A percentile compares a stretch with the other conserved stretches of the same genome.
These are phyloP conservation scores for Naumovozyma dairenensis DNA, from an alignment of 805 yeast species.

Conservation along the genomic window DNA sequence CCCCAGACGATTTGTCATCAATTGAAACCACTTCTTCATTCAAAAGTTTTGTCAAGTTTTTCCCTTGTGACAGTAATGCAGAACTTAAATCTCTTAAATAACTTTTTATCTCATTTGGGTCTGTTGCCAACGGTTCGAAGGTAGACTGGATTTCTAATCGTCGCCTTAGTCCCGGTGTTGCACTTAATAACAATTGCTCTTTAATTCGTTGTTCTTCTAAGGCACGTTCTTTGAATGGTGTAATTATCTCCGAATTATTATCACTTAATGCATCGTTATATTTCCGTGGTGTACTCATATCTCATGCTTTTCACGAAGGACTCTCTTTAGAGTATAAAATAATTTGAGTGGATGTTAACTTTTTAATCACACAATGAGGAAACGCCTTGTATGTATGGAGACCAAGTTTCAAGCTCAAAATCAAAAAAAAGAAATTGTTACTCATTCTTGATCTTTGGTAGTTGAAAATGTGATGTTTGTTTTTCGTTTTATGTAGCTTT, in stretches of 20 bases:
- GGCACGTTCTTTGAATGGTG: constrained; percentile 22
- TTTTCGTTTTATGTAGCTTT: too few relatives aligned
- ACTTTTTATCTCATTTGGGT: constrained; percentile 12
- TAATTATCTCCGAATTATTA: constrained; percentile 7
- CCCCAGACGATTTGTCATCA: too few relatives aligned
- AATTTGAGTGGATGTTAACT: too few relatives aligned
- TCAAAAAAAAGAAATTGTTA: too few relatives aligned
- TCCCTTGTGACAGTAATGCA: constrained; percentile 14
- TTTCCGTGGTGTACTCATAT: constrained; percentile 12
- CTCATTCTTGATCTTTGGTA: too few relatives aligned
- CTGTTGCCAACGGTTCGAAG: constrained; percentile 7
- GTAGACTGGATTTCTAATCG: constrained; percentile 7
- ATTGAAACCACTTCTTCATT: neutral
- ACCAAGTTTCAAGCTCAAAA: too few relatives aligned
- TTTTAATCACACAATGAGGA: too few relatives aligned
- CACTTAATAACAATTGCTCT: constrained; percentile 13
- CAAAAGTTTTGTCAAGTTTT: constrained; percentile 4
- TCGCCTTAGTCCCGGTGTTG: constrained; percentile 17
- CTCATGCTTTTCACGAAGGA: too few relatives aligned
- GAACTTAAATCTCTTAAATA: constrained; percentile 19
- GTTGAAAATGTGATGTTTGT: too few relatives aligned
- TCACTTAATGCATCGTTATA: constrained; percentile 1
- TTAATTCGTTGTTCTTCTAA: constrained; percentile 15
- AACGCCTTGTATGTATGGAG: too few relatives aligned
- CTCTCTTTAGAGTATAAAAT: too few relatives aligned